These are phyloP conservation scores for Orbilia brochopaga DNA, from an alignment of 2,329 filamentous ascomycete species.

Conservation along the genomic window DNA sequence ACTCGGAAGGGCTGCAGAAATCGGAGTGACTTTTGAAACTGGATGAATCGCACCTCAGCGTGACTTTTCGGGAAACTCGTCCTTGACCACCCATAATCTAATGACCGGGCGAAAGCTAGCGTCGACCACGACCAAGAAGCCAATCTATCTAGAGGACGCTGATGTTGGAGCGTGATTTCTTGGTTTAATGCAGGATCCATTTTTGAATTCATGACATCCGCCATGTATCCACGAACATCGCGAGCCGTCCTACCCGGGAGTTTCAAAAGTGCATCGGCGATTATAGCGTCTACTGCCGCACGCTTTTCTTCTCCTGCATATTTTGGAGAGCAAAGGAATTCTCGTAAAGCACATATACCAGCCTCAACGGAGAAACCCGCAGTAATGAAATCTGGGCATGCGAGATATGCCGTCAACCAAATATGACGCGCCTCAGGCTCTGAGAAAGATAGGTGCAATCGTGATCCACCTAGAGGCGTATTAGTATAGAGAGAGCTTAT, in stretches of 20 bases:
- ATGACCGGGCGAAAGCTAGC: constrained; percentile 19
- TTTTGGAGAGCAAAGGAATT: constrained; percentile 11
- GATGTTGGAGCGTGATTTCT: background rate
- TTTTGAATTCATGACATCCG: constrained; percentile 5
- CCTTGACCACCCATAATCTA: constrained; percentile 18
- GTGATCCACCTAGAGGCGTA: constrained; percentile 1
- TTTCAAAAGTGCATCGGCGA: background rate
- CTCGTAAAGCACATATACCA: constrained; percentile 12
- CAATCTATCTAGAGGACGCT: background rate
- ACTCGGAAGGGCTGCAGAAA: constrained; percentile 49
- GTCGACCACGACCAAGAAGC: constrained; percentile 22
- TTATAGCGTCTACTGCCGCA: constrained; percentile 8
- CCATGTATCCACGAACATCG: constrained; percentile 30
- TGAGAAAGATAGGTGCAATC: constrained; percentile 30
- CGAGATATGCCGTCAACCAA: constrained; percentile 25
- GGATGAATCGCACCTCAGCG: constrained; percentile 18
- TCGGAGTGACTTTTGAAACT: constrained; percentile 25
- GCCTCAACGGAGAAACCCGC: constrained; percentile 15
- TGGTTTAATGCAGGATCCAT: background rate
- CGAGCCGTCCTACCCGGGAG: constrained; percentile 15
- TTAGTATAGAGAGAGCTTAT: constrained; percentile 17
- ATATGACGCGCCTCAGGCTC: constrained; percentile 19
- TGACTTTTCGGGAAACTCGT: constrained; percentile 8
- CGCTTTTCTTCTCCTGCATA: constrained; percentile 10
- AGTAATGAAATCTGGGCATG: constrained; percentile 6